Percentiles rank a stretch among this genome's conserved stretches.
Evolutionary conservation across 495 filamentous ascomycete species (phyloP).

Genomic region (Penicillium turbatum): DNA sequence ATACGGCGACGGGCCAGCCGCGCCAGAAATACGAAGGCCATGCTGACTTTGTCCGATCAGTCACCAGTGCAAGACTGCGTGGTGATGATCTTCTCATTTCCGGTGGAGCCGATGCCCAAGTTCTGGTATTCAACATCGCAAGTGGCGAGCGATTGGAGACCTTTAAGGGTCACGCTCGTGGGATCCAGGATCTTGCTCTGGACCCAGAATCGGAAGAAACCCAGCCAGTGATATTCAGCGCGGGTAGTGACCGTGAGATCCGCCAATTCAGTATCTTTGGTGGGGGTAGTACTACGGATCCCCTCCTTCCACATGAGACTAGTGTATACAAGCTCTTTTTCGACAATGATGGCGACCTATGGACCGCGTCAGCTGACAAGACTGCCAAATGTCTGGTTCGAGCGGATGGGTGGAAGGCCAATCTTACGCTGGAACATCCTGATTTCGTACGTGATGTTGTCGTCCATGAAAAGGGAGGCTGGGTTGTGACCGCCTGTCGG

Average conservation of each 20-base stretch:
- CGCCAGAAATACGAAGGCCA: slow-evolving; percentile 68
- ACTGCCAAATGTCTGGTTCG: slow-evolving; percentile 70
- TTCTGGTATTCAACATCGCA: slow-evolving; percentile 74
- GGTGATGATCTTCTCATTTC: slow-evolving; percentile 70
- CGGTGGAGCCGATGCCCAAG: slow-evolving; percentile 79
- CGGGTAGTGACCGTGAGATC: slow-evolving; percentile 81
- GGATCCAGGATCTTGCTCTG: slow-evolving; percentile 67
- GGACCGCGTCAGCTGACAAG: slow-evolving; percentile 87
- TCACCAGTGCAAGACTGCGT: slow-evolving; percentile 49
- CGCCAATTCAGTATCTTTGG: slow-evolving; percentile 49
- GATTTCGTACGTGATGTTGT: slow-evolving; percentile 86
- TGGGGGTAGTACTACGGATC: slow-evolving; percentile 48
- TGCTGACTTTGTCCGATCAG: slow-evolving; percentile 82
- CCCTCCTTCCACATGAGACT: slow-evolving; percentile 81
- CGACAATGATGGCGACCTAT: slow-evolving; percentile 69
- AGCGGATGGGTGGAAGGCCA: slow-evolving; percentile 59
- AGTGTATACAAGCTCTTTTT: slow-evolving; percentile 81
- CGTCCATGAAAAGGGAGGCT: slow-evolving; percentile 63
- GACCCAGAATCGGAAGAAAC: slow-evolving; percentile 52
- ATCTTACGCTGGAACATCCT: slow-evolving; percentile 70
- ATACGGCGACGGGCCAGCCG: slow-evolving; percentile 49
- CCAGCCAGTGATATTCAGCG: slow-evolving; percentile 62
- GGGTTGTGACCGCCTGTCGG: slow-evolving; percentile 84
- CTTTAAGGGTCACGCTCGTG: slow-evolving; percentile 74
- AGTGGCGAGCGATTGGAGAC: slow-evolving; percentile 65